Base-by-base conservation (phyloP, 352 stramenopile species). In the Phytophthora citrophthora region DNA sequence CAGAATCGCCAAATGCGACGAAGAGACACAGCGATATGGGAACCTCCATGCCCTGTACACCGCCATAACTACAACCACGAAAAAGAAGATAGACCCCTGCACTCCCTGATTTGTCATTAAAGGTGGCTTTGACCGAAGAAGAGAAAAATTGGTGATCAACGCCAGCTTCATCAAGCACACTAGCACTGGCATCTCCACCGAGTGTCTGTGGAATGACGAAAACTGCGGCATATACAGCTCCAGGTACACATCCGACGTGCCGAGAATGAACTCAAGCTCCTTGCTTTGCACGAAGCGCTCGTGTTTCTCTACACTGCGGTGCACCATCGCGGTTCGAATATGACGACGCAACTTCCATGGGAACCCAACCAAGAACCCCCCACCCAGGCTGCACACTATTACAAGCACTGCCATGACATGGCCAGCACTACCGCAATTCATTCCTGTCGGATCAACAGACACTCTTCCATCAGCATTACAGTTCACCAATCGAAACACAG, bases 401-500 rank as follows among this genome's bases (percentile, higher is more conserved):
- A 65, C 1, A 1, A 70, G 13, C 15, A 89, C 68, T 8, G 68
- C 66, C 5, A 55, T n/a, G 1, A 50, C 29, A 46, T 89, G 79
- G 0, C 44, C 15, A n/a, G n/a, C 16, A 4, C 66, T 71, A 12
- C 72, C 70, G 34, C 81, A 90, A 0, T 46, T 50, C 36, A 86
- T 66, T 1, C 49, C 47, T 0, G n/a, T 39, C 5, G 81, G 79
- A 50, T 90, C 81, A 0, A 90, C 79, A 1, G 79, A 77, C 5
- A 89, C 70, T 2, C 11, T 9, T 6, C 70, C 74, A 45, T 71
- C 32, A 8, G 39, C 63, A 27, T 87, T 66, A 49, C 81, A 92
- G 54, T 90, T 87, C 32, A 90, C 55, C 7, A 92, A 62, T 1
- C 83, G 67, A 2, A 87, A n/a, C n/a, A 81, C 76, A 0, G 81